phyloP scores from a whole-genome alignment of 1,284 basidiomycete genomes.

The Ganoderma sinense region DNA sequence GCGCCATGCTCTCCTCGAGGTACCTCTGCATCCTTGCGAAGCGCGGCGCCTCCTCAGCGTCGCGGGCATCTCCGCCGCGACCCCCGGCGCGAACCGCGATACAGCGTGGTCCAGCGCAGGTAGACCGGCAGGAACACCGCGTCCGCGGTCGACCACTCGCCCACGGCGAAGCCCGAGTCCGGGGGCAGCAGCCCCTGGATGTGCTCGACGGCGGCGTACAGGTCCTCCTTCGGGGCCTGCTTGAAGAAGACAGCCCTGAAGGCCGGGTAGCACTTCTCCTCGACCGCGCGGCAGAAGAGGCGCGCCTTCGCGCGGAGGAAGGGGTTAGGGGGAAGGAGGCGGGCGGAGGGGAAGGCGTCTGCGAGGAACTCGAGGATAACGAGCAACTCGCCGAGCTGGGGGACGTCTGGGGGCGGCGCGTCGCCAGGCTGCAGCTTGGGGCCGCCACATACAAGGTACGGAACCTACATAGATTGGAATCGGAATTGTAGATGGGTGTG shows the following conservation, averaged over 20 bases:
- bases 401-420: slow-evolving; percentile 58
- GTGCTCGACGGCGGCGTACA: slow-evolving; percentile 43
- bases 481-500: too few species aligned
- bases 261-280: slow-evolving; percentile 50
- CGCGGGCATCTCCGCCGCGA: slow-evolving; percentile 33
- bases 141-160: slow-evolving; percentile 59
- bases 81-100: slow-evolving; percentile 33
- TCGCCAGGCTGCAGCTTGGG: slow-evolving; percentile 55
- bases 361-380: slow-evolving; percentile 70
- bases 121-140: slow-evolving; percentile 52
- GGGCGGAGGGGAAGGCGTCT: slow-evolving; percentile 55
- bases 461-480: too few species aligned
- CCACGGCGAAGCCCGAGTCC: slow-evolving; percentile 41
- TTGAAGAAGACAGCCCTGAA: slow-evolving; percentile 36
- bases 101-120: slow-evolving; percentile 42
- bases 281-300: slow-evolving; percentile 63
- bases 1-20: slow-evolving; percentile 35
- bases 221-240: slow-evolving; percentile 45
- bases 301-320: slow-evolving; percentile 63
- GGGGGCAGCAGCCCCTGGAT: slow-evolving; percentile 44
- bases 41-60: slow-evolving; percentile 31
- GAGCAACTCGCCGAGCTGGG: slow-evolving; percentile 64
- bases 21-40: slow-evolving; percentile 43
- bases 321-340: slow-evolving; percentile 60
- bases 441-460: slow-evolving; percentile 64